Evolutionary conservation across 2,329 filamentous ascomycete species (phyloP).

Genomic region (Fusarium protoensiforme): DNA sequence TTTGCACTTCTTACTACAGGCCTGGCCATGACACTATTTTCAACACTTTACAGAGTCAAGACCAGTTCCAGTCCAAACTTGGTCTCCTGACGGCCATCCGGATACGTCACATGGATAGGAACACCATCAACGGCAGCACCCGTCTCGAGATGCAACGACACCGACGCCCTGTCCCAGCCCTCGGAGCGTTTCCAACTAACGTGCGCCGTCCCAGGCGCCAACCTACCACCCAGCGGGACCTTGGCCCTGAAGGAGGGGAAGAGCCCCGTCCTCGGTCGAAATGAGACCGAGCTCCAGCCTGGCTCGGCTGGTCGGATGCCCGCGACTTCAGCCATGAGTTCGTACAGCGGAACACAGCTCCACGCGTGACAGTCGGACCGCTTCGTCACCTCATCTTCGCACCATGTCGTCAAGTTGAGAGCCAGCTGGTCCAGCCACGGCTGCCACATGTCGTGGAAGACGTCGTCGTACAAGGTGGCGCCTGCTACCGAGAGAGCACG

Average conservation of each 20-base stretch:
- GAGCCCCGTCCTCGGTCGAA: background rate
- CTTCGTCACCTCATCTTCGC: background rate
- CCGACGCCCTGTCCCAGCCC: background rate
- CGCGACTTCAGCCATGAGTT: background rate
- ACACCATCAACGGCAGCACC: background rate
- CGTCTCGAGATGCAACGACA: background rate
- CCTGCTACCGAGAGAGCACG: background rate
- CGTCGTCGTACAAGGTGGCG: background rate
- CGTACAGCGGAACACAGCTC: background rate
- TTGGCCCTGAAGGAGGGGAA: background rate
- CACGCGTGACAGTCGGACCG: background rate
- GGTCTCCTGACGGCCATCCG: background rate
- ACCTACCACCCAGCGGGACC: background rate
- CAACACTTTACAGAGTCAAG: background rate
- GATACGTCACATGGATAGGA: background rate
- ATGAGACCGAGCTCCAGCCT: background rate
- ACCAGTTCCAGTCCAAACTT: background rate
- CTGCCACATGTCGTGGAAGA: background rate
- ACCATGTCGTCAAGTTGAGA: background rate
- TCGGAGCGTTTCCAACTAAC: background rate
- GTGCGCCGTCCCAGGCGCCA: background rate
- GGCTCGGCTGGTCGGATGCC: background rate
- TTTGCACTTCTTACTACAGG: background rate
- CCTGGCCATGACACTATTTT: background rate
- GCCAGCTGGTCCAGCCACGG: background rate